These are phyloP conservation scores for Solanum medicagineum DNA, from an alignment of 257 asterid genomes.

Conservation along the genomic window DNA sequence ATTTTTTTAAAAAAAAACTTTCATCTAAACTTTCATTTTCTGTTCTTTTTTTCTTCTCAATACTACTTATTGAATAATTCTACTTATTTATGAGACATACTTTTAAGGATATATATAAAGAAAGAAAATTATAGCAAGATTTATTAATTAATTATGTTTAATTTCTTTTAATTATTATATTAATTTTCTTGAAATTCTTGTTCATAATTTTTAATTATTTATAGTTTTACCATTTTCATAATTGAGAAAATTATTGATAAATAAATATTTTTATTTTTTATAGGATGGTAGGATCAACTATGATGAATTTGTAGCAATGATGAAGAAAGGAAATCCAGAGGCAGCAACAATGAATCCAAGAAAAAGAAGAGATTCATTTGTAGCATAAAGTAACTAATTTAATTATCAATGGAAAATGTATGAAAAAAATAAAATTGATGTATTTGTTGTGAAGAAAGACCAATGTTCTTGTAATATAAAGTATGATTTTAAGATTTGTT, in stretches of 20 bases:
- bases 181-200: neutral
- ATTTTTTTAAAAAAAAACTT: no score
- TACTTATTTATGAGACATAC: neutral
- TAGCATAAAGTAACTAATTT: neutral
- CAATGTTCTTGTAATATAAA: neutral
- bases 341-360: constrained; percentile 38
- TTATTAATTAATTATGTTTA: neutral
- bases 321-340: constrained; percentile 76
- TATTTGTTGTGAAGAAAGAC: neutral
- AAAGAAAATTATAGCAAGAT: no score
- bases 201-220: neutral
- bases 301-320: constrained; percentile 80
- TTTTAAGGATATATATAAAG: neutral
- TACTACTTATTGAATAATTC: neutral
- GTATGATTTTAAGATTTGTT: neutral
- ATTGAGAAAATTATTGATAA: neutral
- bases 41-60: no score
- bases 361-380: constrained; percentile 48
- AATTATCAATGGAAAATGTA: neutral
- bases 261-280: neutral
- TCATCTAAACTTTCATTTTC: no score
- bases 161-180: neutral
- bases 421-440: neutral
- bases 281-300: constrained; percentile 78
- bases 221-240: neutral